Evolutionary conservation across 2,329 filamentous ascomycete genomes (phyloP), one percentile per base, ranked within the genome.

Genomic region (Cladorrhinum sp.): DNA sequence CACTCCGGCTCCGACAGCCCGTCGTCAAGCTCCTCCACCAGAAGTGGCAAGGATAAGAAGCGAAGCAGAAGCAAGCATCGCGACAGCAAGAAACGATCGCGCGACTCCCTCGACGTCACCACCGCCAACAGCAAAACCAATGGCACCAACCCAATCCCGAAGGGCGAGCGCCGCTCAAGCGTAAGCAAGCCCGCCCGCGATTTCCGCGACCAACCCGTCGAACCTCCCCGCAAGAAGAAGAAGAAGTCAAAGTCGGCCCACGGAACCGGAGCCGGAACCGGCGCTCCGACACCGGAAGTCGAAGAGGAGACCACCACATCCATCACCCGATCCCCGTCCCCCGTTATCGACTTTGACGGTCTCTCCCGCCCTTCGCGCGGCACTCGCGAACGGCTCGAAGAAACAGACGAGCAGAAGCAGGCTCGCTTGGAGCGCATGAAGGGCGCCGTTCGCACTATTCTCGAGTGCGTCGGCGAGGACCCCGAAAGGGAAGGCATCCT

Each of bases 401-500:
- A 88, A 67, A 80, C 74, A 14, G 73, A 77, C 1, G 81, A 80
- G 62, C 77, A 83, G 65, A 79, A 79, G 28, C 79, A 75, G 12
- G 73, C 73, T 63, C 80, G 86, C 51, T 72, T 88, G 39, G 76
- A 82, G 16, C 84, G 82, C 69, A 82, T 89, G 74, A 79, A 80
- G 62, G 84, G 78, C 51, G 87, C 87, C 39, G 84, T 89, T 24
- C 78, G 84, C 54, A 89, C 86, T 1, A 79, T 90, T 14, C 82
- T 89, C 28, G 87, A 89, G 72, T 89, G 86, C 67, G 77, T 89
- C 5, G 87, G 87, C 67, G 87, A 89, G 74, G 86, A 90, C 66
- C 85, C 86, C 0, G 80, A 86, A 66, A 81, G 87, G 30, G 83
- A 87, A 64, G 86, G 87, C 48, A 75, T 90, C 46, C 77, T 88